These are phyloP conservation scores for Carex myosuroides DNA, from an alignment of 176 grass and related monocot genomes.

Conservation along the genomic window DNA sequence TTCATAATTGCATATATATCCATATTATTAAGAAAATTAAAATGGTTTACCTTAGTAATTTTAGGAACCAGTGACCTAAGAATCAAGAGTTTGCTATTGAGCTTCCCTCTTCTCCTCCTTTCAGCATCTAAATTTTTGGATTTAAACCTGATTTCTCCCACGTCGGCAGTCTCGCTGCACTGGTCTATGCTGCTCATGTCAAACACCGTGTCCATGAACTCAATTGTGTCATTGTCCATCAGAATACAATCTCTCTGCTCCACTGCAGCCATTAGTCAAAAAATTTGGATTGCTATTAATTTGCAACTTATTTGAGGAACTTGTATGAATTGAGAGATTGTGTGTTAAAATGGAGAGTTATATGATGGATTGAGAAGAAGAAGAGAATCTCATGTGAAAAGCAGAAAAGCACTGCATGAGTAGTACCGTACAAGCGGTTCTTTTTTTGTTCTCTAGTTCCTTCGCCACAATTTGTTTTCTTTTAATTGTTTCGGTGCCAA, in stretches of 20 bases:
- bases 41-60: slow-evolving; percentile 64
- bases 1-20: background rate
- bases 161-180: slow-evolving; percentile 12
- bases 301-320: background rate
- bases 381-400: slow-evolving; percentile 22
- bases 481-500: background rate
- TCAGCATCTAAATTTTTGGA: slow-evolving; percentile 93
- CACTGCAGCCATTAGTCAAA: background rate
- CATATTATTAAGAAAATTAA: background rate
- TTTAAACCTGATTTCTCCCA: slow-evolving; percentile 39
- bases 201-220: slow-evolving; percentile 26
- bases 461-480: background rate
- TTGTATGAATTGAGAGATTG: background rate
- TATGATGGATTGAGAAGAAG: slow-evolving; percentile 2
- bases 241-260: slow-evolving; percentile 9
- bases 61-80: slow-evolving; percentile 78
- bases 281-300: background rate
- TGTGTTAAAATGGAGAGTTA: background rate
- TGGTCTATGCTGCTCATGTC: slow-evolving; percentile 21
- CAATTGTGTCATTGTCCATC: background rate
- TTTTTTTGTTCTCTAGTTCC: background rate
- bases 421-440: slow-evolving; percentile 7
- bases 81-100: slow-evolving; percentile 73
- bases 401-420: slow-evolving; percentile 15
- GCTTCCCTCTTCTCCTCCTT: slow-evolving; percentile 58